Evolutionary conservation across 306 rosid species (phyloP).

Genomic region (Pterocarpus macrocarpus): DNA sequence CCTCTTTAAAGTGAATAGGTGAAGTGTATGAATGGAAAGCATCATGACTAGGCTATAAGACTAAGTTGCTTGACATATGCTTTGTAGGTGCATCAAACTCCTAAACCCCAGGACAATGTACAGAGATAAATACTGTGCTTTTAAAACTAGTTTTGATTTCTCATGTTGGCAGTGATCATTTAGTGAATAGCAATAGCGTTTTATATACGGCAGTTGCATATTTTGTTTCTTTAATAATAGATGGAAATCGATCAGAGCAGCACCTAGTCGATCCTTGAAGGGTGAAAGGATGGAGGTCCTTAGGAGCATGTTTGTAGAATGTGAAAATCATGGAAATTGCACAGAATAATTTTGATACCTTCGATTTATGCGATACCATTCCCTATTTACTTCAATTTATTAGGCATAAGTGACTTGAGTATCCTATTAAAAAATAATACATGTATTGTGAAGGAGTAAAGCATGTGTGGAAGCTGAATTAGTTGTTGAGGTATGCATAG

Average conservation of each 20-base stretch:
- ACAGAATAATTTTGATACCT: no score
- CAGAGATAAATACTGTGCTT: conserved; percentile 1
- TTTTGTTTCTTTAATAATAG: neutral
- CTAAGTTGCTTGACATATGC: conserved; percentile 10
- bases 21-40: neutral
- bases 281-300: neutral
- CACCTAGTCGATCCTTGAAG: neutral
- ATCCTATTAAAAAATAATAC: no score
- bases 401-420: no score
- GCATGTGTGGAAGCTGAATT: no score
- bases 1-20: neutral
- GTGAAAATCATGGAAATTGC: no score
- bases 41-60: neutral
- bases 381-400: no score
- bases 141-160: neutral
- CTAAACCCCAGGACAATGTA: neutral
- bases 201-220: no score
- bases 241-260: neutral
- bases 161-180: neutral
- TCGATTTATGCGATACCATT: no score
- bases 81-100: neutral
- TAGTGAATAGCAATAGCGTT: neutral
- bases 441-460: no score
- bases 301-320: no score
- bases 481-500: no score